Evolutionary conservation across 1,284 basidiomycete species (phyloP), one percentile per base, ranked within the genome.

Genomic region (Ustilago vetiveriae): DNA sequence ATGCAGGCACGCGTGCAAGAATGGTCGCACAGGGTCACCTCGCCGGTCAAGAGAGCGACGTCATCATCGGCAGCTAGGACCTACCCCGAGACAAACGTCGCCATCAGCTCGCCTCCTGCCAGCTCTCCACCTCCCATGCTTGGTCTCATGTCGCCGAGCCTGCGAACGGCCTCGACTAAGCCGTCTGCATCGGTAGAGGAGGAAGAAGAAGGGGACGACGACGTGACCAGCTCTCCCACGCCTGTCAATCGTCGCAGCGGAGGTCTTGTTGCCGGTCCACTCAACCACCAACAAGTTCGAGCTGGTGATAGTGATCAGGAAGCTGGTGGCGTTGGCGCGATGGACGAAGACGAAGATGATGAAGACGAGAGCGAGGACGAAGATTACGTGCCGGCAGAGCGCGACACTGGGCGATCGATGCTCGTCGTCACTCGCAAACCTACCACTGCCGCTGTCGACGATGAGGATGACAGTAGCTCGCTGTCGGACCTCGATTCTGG

Each of bases 341-440:
- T 58, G 41, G 60, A 65, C 21, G 55, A 62, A 7, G 27, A 29
- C 11, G 52, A 53, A 13, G 33, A 35, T 37, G 36, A 37, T 9
- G 60, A 64, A 30, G 63, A 70, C 36, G 62, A 70, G 42, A 65
- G 57, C 35, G 60, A 64, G 19, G 67, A 64, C 17, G 65, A 72
- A 19, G 64, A 72, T 36, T 62, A 69, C 17, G 38, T 71, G 4
- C 57, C 69, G 30, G 49, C 58, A 9, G 50, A 52, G 8, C 39
- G 26, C 8, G 40, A 45, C n/a, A 11, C 68, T 3, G 17, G 35
- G 17, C 39, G 22, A 19, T 8, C 6, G 19, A 13, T 19, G 36
- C 3, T 37, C 7, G 8, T 37, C 6, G 36, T 37, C 17, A 42
- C 52, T 21, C 51, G 47, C 21, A 63, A 55, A 41, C 47, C 43